Evolutionary conservation across 2,329 filamentous ascomycete species (phyloP).

Genomic region (Aspergillus transmontanensis): DNA sequence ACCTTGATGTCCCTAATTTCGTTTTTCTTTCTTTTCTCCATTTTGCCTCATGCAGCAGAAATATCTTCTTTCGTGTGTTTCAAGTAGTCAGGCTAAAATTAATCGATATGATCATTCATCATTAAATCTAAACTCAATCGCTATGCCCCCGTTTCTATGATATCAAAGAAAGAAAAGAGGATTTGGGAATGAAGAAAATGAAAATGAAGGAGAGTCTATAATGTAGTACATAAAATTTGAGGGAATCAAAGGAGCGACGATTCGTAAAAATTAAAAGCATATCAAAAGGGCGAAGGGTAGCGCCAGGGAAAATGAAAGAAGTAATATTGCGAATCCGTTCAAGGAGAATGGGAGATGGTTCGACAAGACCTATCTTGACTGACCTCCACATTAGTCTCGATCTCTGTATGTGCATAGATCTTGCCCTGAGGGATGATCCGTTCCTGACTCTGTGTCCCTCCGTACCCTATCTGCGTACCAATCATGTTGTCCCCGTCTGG

Average conservation of each 20-base stretch:
- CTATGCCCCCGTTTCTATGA: neutral
- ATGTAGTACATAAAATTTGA: neutral
- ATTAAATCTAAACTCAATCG: neutral
- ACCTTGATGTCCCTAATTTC: neutral
- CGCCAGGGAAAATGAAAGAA: neutral
- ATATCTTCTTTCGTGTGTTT: too few species aligned
- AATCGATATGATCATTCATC: neutral
- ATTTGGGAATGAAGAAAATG: neutral
- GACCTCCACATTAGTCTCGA: slow-evolving; percentile 34
- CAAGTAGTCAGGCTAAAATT: neutral
- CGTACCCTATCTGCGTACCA: slow-evolving; percentile 26
- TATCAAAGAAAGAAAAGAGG: neutral
- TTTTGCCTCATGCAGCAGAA: too few species aligned
- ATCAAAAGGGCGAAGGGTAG: neutral
- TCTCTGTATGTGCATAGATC: slow-evolving; percentile 35
- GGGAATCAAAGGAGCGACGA: neutral
- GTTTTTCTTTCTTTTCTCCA: too few species aligned
- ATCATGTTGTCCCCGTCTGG: slow-evolving; percentile 19
- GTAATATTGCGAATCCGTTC: neutral
- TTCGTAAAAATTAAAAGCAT: neutral
- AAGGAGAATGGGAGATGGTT: neutral
- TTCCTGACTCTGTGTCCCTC: slow-evolving; percentile 30
- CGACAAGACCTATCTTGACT: slow-evolving; percentile 6
- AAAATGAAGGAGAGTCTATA: neutral
- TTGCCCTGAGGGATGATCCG: slow-evolving; percentile 34